Evolutionary conservation across 140 eudicot species (phyloP).

Genomic region (Cichorium intybus): DNA sequence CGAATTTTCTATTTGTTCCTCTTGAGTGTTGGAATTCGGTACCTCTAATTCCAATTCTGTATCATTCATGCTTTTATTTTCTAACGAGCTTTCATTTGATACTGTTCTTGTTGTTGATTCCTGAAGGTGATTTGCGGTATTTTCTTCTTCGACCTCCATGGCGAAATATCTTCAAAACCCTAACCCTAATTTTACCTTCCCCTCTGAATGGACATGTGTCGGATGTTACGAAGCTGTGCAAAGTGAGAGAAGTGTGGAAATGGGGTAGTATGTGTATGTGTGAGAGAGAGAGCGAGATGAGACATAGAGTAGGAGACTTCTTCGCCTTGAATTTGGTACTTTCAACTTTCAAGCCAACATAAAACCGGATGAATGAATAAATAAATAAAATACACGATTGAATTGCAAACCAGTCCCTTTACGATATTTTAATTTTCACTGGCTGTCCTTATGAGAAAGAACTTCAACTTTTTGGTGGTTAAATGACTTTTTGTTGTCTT

Average conservation of each 20-base stretch:
- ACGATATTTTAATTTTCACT: background rate
- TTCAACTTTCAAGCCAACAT: background rate
- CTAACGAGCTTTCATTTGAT: conserved; percentile 9
- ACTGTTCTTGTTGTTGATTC: conserved; percentile 14
- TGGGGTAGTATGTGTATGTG: conserved; percentile 6
- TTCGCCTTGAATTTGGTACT: background rate
- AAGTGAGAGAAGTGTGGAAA: conserved; percentile 6
- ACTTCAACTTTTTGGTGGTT: no score
- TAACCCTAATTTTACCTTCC: conserved; percentile 46
- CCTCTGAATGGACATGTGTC: conserved; percentile 24
- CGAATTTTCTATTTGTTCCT: conserved; percentile 17
- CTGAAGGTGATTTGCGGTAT: conserved; percentile 2
- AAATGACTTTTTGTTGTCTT: no score
- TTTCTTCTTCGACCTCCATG: conserved; percentile 43
- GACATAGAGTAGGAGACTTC: background rate
- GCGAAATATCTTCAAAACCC: conserved; percentile 39
- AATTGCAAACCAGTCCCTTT: background rate
- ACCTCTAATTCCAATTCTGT: conserved; percentile 9
- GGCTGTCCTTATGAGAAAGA: background rate
- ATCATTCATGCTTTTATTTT: conserved; percentile 6
- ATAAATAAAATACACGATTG: background rate
- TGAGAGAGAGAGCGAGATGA: background rate
- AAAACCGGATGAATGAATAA: background rate
- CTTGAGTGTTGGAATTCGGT: conserved; percentile 13
- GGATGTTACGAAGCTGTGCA: conserved; percentile 37